phyloP scores from a whole-genome alignment of 768 basidiomycete genomes.

The Termitomyces sp. region DNA sequence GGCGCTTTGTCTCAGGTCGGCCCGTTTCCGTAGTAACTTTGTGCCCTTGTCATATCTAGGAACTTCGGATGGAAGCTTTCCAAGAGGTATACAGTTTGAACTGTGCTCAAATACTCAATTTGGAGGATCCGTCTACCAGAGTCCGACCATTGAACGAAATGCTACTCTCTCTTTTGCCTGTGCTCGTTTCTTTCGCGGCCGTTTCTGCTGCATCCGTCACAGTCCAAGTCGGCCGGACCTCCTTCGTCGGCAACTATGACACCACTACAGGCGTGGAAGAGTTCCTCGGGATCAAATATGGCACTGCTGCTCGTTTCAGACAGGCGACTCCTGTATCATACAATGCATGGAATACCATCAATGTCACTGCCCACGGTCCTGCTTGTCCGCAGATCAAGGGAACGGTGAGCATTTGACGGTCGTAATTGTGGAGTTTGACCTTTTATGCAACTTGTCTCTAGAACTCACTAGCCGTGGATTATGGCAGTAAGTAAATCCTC shows the following conservation, averaged over 20 bases:
- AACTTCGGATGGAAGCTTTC: not conserved
- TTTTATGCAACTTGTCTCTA: not conserved
- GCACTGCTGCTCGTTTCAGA: conserved; percentile 11
- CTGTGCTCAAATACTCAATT: not conserved
- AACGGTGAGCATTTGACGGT: conserved; percentile 5
- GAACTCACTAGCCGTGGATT: conserved; percentile 15
- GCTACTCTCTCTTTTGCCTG: conserved; percentile 7
- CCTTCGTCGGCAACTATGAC: conserved; percentile 13
- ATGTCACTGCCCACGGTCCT: conserved; percentile 8
- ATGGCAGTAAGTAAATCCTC: conserved; percentile 9
- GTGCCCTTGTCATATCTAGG: not conserved
- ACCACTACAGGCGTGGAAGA: conserved; percentile 14
- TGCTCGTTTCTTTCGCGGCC: conserved; percentile 5
- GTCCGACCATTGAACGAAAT: not conserved
- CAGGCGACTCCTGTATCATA: conserved; percentile 13
- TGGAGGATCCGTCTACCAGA: not conserved
- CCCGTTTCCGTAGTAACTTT: not conserved
- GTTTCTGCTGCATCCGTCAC: conserved; percentile 9
- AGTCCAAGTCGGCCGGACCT: conserved; percentile 6
- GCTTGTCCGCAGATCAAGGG: conserved; percentile 16
- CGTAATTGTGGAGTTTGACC: no score
- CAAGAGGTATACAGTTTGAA: not conserved
- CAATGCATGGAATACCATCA: not conserved
- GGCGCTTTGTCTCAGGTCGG: not conserved
- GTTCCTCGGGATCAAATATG: conserved; percentile 15